Evolutionary conservation across 176 grass and related monocot genomes (phyloP).

Genomic region (Neostapfia colusana): DNA sequence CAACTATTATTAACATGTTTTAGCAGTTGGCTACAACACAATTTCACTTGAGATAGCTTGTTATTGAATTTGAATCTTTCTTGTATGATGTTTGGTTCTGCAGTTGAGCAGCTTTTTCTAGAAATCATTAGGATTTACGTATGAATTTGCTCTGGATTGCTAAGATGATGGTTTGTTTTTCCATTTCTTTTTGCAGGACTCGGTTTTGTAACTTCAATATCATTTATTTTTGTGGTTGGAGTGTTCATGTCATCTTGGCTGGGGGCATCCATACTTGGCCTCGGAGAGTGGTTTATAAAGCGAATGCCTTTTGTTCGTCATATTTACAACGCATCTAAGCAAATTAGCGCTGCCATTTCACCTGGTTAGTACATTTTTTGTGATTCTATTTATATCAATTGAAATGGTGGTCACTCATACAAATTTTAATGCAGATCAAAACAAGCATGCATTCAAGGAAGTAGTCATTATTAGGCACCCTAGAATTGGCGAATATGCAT

Average conservation of each 20-base stretch:
- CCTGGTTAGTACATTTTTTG: slow-evolving; percentile 57
- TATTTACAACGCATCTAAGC: slow-evolving; percentile 88
- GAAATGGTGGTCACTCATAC: slow-evolving; percentile 18
- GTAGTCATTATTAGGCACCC: slow-evolving; percentile 80
- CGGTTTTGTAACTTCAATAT: slow-evolving; percentile 77
- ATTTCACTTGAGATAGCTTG: not conserved
- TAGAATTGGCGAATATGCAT: slow-evolving; percentile 86
- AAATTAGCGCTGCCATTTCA: slow-evolving; percentile 88
- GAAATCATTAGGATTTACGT: not conserved
- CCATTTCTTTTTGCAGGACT: slow-evolving; percentile 54
- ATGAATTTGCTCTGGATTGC: not conserved
- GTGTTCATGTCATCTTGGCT: slow-evolving; percentile 91
- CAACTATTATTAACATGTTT: not conserved
- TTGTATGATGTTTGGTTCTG: slow-evolving; percentile 4
- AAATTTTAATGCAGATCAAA: slow-evolving; percentile 63
- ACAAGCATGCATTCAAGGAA: slow-evolving; percentile 89
- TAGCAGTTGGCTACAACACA: not conserved
- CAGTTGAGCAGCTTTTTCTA: not conserved
- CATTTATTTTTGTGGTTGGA: slow-evolving; percentile 83
- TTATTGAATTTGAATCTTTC: not conserved
- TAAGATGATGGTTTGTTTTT: slow-evolving; percentile 13
- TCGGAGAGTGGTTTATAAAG: slow-evolving; percentile 88
- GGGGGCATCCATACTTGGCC: slow-evolving; percentile 62
- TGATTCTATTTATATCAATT: slow-evolving; percentile 31
- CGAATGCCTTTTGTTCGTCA: slow-evolving; percentile 78